phyloP scores from a whole-genome alignment of 129 eudicot genomes.

The Solidago caesia region DNA sequence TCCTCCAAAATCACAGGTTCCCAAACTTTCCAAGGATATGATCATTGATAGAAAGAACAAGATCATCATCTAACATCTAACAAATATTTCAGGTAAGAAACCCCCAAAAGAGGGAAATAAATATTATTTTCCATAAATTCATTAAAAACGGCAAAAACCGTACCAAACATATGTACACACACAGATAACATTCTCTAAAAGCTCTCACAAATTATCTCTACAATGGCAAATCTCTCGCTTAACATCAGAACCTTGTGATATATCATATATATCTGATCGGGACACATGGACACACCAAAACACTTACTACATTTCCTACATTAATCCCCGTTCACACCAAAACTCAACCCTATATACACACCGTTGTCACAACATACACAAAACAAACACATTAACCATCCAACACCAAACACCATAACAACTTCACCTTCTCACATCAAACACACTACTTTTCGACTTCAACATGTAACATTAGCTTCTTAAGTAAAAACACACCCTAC shows the following conservation, averaged over 20 bases:
- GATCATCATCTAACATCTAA: too few species aligned
- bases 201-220: background rate
- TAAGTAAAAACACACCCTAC: too few species aligned
- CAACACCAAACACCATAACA: background rate
- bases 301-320: too few species aligned
- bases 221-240: background rate
- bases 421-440: constrained; percentile 7
- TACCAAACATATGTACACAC: background rate
- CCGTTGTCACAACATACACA: background rate
- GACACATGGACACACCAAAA: too few species aligned
- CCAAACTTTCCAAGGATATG: too few species aligned
- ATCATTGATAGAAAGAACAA: too few species aligned
- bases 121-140: background rate
- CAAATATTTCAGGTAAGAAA: background rate
- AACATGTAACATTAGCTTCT: background rate
- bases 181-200: background rate
- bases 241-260: too few species aligned
- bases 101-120: background rate
- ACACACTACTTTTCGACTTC: background rate
- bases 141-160: background rate
- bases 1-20: too few species aligned
- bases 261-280: too few species aligned
- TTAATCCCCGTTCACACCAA: too few species aligned
- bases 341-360: background rate
- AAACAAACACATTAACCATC: constrained; percentile 1